A percentile compares a stretch with the other conserved stretches of the same genome.
These are phyloP conservation scores for Truncatella angustata DNA, from an alignment of 2,329 filamentous ascomycete genomes.

Conservation along the genomic window DNA sequence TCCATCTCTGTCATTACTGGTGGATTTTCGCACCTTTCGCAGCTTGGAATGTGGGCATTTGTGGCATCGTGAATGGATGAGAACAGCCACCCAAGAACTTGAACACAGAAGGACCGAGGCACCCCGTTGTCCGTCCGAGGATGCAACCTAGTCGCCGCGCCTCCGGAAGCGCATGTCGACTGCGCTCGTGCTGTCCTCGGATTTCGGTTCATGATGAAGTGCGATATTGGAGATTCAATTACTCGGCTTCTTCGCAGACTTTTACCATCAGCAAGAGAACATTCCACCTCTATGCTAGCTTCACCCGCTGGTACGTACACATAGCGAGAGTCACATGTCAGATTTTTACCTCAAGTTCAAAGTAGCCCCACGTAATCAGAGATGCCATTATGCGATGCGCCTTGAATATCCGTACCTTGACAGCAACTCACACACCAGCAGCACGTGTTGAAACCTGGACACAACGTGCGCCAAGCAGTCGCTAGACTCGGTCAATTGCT, in stretches of 20 bases:
- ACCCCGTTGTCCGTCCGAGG: slow-evolving; percentile 5
- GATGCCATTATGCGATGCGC: background rate
- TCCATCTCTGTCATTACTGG: background rate
- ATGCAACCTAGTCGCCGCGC: background rate
- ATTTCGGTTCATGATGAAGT: background rate
- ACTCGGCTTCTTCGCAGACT: no score
- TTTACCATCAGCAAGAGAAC: no score
- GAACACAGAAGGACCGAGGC: slow-evolving; percentile 6
- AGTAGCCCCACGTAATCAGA: background rate
- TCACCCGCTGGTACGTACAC: no score
- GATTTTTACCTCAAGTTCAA: background rate
- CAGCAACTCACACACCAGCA: no score
- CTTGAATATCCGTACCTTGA: background rate
- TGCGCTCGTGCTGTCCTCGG: background rate
- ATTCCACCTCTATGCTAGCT: no score
- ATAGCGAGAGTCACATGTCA: no score
- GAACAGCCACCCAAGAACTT: background rate
- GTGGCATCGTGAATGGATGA: background rate
- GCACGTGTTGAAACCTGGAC: background rate
- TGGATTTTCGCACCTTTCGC: background rate
- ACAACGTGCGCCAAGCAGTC: background rate
- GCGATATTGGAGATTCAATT: no score
- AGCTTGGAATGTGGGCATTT: background rate
- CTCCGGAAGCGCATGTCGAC: background rate
- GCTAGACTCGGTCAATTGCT: background rate